Conservation (phyloP, 495 filamentous ascomycete species). For the Penicillium waksmanii region DNA sequence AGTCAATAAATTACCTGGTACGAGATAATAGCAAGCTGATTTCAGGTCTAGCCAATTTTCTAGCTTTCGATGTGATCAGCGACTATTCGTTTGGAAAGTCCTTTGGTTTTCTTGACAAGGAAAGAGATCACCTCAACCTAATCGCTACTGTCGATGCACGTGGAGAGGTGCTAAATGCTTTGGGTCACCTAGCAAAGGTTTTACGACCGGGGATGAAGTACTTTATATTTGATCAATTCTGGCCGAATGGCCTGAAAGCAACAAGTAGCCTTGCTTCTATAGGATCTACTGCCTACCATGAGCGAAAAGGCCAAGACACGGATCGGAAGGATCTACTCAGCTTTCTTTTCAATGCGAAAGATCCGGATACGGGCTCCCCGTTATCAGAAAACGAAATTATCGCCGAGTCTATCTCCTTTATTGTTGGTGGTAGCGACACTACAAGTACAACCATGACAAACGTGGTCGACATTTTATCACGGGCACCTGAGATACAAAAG, state of each 20-base stretch:
- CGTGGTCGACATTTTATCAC: conserved; percentile 10
- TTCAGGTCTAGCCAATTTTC: not conserved
- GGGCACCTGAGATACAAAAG: not conserved
- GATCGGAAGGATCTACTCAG: not conserved
- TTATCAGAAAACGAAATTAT: conserved; percentile 14
- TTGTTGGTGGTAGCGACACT: conserved; percentile 13
- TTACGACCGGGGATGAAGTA: conserved; percentile 6
- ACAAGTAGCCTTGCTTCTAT: not conserved
- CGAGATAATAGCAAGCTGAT: not conserved
- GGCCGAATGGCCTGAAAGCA: not conserved
- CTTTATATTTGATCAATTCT: not conserved
- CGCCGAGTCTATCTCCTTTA: conserved; percentile 13
- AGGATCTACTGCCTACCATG: not conserved
- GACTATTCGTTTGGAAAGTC: conserved; percentile 10
- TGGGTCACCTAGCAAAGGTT: conserved; percentile 3
- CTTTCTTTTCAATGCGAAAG: conserved; percentile 6
- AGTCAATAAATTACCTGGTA: not conserved
- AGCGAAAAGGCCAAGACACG: not conserved
- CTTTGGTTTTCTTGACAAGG: conserved; percentile 8
- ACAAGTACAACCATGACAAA: conserved; percentile 12
- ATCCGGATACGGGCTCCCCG: conserved; percentile 6
- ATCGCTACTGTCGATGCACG: conserved; percentile 9
- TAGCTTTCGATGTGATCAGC: conserved; percentile 12
- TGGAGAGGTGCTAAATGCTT: not conserved
- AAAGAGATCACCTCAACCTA: conserved; percentile 4